Evolutionary conservation across 768 basidiomycete genomes (phyloP).

Genomic region (Pulveroboletus frians): DNA sequence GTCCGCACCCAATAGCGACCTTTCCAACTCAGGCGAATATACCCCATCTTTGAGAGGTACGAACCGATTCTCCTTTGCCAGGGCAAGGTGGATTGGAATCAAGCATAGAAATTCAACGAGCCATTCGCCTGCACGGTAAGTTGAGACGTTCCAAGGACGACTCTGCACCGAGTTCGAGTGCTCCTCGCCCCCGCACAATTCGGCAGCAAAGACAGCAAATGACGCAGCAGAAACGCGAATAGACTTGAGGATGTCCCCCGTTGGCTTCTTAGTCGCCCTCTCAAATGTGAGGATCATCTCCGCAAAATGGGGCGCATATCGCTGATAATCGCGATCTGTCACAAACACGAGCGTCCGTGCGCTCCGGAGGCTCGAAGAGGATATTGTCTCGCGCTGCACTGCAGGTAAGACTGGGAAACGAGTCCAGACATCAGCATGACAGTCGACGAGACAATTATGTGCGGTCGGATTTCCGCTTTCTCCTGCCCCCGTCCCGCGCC

Average conservation of each 20-base stretch:
- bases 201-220: conserved; percentile 22
- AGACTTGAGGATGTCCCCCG: conserved; percentile 37
- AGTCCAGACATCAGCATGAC: conserved; percentile 53
- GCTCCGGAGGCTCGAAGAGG: conserved; percentile 13
- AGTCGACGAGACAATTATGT: conserved; percentile 51
- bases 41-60: conserved; percentile 57
- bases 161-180: no score
- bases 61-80: conserved; percentile 57
- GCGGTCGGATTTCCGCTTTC: conserved; percentile 15
- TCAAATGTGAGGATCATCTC: conserved; percentile 46
- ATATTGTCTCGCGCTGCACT: conserved; percentile 40
- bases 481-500: no score
- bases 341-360: conserved; percentile 31
- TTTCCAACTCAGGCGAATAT: conserved; percentile 44
- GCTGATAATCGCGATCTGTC: conserved; percentile 32
- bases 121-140: conserved; percentile 39
- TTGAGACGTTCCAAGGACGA: no score
- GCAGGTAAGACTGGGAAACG: conserved; percentile 55
- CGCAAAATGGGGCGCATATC: conserved; percentile 39
- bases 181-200: not conserved
- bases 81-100: conserved; percentile 60
- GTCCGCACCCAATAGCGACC: conserved; percentile 52
- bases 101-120: conserved; percentile 55
- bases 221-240: conserved; percentile 31
- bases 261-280: conserved; percentile 47